These are phyloP conservation scores for Aspergillus sp. DNA, from an alignment of 2,329 filamentous ascomycete genomes.

Conservation along the genomic window DNA sequence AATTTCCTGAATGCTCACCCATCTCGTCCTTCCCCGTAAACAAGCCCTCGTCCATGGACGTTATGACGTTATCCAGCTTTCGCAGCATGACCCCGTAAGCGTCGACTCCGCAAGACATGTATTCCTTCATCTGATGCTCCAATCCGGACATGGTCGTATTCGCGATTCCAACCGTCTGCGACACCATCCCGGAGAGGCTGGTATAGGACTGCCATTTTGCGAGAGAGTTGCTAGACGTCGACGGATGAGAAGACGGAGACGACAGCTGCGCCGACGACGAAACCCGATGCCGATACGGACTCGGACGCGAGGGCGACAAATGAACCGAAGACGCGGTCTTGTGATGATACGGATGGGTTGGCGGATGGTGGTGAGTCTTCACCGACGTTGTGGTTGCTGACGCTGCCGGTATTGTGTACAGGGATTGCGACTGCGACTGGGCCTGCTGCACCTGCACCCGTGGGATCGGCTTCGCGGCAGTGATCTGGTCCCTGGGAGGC, in stretches of 20 bases:
- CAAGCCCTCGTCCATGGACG: constrained; percentile 66
- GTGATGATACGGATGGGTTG: neutral
- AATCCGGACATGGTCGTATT: constrained; percentile 20
- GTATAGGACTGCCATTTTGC: constrained; percentile 7
- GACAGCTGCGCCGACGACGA: neutral
- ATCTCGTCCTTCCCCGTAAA: constrained; percentile 48
- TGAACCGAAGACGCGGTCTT: neutral
- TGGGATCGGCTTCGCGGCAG: neutral
- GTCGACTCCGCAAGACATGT: constrained; percentile 31
- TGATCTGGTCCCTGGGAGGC: neutral
- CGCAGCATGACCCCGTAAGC: constrained; percentile 59
- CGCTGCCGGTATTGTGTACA: neutral
- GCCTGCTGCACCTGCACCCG: neutral
- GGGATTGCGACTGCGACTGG: neutral
- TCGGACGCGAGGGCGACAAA: neutral
- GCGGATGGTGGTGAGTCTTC: neutral
- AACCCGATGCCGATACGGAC: neutral
- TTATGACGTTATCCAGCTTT: constrained; percentile 68
- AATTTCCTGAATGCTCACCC: constrained; percentile 11
- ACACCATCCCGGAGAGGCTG: constrained; percentile 8
- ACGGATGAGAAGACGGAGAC: neutral
- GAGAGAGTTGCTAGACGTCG: neutral
- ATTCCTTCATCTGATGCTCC: constrained; percentile 37
- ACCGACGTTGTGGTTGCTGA: neutral
- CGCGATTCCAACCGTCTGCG: constrained; percentile 19